phyloP scores from a whole-genome alignment of 148 eudicot genomes.

The Persicaria tinctoria region DNA sequence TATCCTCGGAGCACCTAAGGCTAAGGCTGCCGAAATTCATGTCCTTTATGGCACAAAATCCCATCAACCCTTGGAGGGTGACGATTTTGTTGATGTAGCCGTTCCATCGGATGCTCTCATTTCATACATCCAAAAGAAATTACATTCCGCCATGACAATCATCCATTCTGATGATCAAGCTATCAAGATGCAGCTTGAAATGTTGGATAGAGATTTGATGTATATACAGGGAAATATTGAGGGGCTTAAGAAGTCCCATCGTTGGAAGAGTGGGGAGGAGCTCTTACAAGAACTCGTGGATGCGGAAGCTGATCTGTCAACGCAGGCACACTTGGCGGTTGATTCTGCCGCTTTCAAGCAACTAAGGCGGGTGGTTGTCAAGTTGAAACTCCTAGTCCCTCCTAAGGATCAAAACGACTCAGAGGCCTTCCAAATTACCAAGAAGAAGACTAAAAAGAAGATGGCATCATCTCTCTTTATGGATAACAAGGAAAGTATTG shows the following conservation, averaged over 20 bases:
- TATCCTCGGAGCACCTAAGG: not conserved
- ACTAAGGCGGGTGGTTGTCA: not conserved
- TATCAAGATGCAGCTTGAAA: not conserved
- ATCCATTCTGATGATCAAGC: no score
- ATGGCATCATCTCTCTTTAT: not conserved
- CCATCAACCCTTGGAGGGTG: not conserved
- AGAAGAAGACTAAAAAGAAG: not conserved
- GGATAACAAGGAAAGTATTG: not conserved
- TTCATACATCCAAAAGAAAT: not conserved
- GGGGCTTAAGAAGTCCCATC: not conserved
- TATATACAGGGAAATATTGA: not conserved
- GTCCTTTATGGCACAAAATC: not conserved
- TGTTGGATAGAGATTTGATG: not conserved
- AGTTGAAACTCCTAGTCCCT: conserved; percentile 4
- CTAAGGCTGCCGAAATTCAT: not conserved
- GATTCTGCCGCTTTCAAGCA: not conserved
- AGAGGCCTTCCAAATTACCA: not conserved
- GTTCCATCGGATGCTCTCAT: not conserved
- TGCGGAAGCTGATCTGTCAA: not conserved
- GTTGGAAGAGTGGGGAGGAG: not conserved
- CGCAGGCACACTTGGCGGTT: not conserved
- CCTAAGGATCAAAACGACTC: not conserved
- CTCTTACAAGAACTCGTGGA: not conserved
- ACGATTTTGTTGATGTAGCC: not conserved
- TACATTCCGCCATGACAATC: not conserved